Evolutionary conservation across 768 basidiomycete species (phyloP), one percentile per base, ranked within the genome.

Genomic region (Antrodiella citrinella): DNA sequence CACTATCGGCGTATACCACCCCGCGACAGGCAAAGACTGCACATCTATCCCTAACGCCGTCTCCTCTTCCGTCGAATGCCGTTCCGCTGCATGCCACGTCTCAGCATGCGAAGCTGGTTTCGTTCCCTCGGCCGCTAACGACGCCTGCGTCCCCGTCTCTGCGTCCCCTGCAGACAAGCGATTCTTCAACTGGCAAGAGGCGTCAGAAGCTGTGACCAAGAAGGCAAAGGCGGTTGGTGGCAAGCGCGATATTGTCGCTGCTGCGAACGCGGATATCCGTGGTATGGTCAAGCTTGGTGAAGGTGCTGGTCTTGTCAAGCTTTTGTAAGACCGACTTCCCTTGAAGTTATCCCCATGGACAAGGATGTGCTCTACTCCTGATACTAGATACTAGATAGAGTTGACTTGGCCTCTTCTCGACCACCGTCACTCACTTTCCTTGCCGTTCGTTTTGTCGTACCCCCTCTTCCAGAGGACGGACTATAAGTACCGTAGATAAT

Each of bases 21-120:
- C 55, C 3, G 46, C 46, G 0, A 19, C 3, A 1, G 69, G 68
- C 3, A 56, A 61, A 13, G 64, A 72, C 49, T 72, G 69, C 50
- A 63, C 61, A 21, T 46, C 55, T 1, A 62, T 72, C 44, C 55
- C 62, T 3, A 44, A 63, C 30, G n/a, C n/a, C n/a, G 64, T 67
- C 26, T 56, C 52, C 3, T 35, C 30, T 15, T 7, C 30, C 7
- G 30, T 35, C 30, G n/a, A n/a, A n/a, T 35, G 30, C 30, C 7
- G 15, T 7, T 35, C 30, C 30, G 7, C 30, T 15, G 30, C 30
- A 7, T 35, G 30, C 30, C 15, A 35, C 30, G 15, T 35, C 30
- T 7, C 30, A 7, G 7, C 30, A 7, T 35, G 30, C 30, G 30
- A 7, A 35, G 7, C 30, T 15, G 30, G 30, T 15, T 35, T 7